Base-by-base conservation (phyloP, 2,329 filamentous ascomycete genomes). In the Fonsecaea pedrosoi region DNA sequence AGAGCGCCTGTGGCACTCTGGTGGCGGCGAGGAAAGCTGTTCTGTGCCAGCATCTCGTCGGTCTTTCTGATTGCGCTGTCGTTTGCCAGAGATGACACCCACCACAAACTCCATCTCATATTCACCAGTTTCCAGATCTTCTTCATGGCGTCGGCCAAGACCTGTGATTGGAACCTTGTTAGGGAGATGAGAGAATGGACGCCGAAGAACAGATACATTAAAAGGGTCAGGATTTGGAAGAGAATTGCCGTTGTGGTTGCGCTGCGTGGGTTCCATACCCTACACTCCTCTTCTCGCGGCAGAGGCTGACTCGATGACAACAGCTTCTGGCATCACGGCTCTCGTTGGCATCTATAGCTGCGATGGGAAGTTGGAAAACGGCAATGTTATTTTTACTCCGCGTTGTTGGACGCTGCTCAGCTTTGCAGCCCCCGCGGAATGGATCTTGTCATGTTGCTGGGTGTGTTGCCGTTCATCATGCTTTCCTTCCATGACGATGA, bases 101-200 rank as follows among this genome's bases (percentile, higher is more conserved):
- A 64, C 13, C 62, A 54, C 10, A 38, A 64, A 15, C 9, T 53
- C 34, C 62, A 64, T 54, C 62, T 64, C 42, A 64, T 60, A 32
- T 60, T 60, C 30, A 60, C 62, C 18, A 60, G 62, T 21, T 59
- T 64, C 34, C 62, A 64, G 38, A 64, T 64, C 34, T 13, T 60
- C 18, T 59, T 38, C 55, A 60, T 64, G 55, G 62, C 21, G 13
- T n/a, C 32, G 15, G 40, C 62, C 21, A 64, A 64, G 62, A 56
- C n/a, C 1, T 64, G 54, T 25, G 62, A 64, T 21, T 64, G 62
- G 62, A 38, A 64, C 18, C 45, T 64, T 12, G 42, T 35, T 6
- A 38, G 55, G 12, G 34, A 7, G 15, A 59, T 64, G 62, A 53
- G 54, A 34, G n/a, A 54, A 8, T 15, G 62, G 62, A 58, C 56